Percentiles rank a stretch among this genome's conserved stretches.
These are phyloP conservation scores for Juncus effusus DNA, from an alignment of 176 grass and related monocot genomes.

Conservation along the genomic window DNA sequence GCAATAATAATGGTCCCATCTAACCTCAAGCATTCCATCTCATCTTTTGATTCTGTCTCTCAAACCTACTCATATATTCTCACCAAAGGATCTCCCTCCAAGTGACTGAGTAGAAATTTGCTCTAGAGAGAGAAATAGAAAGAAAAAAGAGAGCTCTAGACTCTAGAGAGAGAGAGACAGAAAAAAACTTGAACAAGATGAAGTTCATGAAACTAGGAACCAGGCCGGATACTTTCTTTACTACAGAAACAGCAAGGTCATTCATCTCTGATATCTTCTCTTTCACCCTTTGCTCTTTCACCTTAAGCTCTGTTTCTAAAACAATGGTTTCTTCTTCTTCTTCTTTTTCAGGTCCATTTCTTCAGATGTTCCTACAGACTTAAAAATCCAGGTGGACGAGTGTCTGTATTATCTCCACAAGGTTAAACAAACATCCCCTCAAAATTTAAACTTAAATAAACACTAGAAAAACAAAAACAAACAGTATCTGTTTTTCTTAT, in stretches of 20 bases:
- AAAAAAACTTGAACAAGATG: conserved; percentile 55
- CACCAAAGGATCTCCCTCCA: conserved; percentile 9
- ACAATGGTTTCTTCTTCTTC: background rate
- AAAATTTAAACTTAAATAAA: too few species aligned
- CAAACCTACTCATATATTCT: conserved; percentile 38
- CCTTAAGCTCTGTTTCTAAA: background rate
- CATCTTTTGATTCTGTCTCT: conserved; percentile 26
- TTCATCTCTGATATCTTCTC: conserved; percentile 1
- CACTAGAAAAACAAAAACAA: too few species aligned
- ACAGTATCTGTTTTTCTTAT: background rate
- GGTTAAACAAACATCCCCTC: conserved; percentile 28
- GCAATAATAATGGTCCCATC: conserved; percentile 16
- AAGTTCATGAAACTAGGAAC: conserved; percentile 97
- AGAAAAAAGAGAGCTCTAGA: conserved; percentile 20
- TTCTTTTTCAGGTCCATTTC: conserved; percentile 53
- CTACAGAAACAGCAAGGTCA: conserved; percentile 59
- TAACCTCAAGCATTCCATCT: conserved; percentile 30
- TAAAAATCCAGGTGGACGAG: conserved; percentile 65
- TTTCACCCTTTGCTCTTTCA: conserved; percentile 12
- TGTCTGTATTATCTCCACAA: conserved; percentile 80
- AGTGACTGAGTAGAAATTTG: background rate
- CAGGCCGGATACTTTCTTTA: conserved; percentile 79
- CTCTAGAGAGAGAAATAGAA: conserved; percentile 3
- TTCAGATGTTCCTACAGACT: conserved; percentile 85
- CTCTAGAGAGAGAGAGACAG: background rate